Percentiles rank a stretch among this genome's conserved stretches.
phyloP scores from a whole-genome alignment of 2,329 filamentous ascomycete species.

The Diaporthe aspalathi region DNA sequence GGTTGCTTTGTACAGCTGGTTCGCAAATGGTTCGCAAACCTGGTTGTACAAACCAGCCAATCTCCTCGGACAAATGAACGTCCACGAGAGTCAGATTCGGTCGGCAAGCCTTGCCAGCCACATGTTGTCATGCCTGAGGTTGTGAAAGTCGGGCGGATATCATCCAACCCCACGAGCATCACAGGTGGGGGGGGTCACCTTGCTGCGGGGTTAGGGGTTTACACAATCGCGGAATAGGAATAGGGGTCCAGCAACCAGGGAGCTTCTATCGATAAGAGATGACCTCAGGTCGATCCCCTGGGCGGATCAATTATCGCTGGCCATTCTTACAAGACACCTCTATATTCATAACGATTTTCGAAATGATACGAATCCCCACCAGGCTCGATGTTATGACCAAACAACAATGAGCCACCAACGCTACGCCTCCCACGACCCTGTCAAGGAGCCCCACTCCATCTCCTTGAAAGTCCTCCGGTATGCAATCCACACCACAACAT shows the following conservation, averaged over 20 bases:
- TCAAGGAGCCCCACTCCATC: constrained; percentile 82
- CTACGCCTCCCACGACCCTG: constrained; percentile 66
- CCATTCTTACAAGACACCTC: not conserved
- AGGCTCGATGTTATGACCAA: not conserved
- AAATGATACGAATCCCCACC: not conserved
- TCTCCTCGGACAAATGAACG: not conserved
- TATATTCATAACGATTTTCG: no score
- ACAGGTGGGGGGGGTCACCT: not conserved
- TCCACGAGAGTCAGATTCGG: not conserved
- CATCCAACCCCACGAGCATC: not conserved
- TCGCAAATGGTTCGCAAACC: not conserved
- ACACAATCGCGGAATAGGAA: not conserved
- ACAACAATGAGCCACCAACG: constrained; percentile 67
- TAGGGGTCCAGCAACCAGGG: not conserved
- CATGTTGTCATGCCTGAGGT: not conserved
- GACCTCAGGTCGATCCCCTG: not conserved
- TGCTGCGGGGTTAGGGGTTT: constrained; percentile 14
- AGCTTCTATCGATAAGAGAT: constrained; percentile 33
- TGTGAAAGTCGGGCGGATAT: not conserved
- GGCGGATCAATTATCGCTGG: no score
- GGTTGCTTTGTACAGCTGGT: not conserved
- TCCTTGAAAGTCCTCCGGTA: constrained; percentile 82
- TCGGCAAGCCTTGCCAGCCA: not conserved
- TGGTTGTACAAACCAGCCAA: not conserved
- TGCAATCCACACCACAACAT: constrained; percentile 35